A percentile compares a stretch with the other conserved stretches of the same genome.
phyloP scores from a whole-genome alignment of 441 rosid species.

The Viola pubescens region DNA sequence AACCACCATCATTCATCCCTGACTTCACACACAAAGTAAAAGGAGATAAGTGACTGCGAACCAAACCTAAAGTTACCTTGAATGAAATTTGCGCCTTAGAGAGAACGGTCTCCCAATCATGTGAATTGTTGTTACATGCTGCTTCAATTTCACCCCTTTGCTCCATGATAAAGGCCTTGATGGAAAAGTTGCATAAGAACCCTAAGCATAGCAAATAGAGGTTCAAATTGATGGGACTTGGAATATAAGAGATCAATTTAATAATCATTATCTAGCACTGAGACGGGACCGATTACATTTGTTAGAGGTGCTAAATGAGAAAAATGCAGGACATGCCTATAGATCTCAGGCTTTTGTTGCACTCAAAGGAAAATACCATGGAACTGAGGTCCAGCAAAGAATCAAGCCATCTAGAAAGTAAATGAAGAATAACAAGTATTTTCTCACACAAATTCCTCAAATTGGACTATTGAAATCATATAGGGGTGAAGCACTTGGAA shows the following conservation, averaged over 20 bases:
- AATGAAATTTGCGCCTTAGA: conserved; percentile 33
- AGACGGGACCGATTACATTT: no score
- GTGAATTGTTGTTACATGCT: conserved; percentile 32
- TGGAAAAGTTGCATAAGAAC: conserved; percentile 51
- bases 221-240: background rate
- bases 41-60: background rate
- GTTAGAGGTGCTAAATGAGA: no score
- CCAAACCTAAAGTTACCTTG: conserved; percentile 38
- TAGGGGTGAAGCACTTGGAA: no score
- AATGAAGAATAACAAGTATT: no score
- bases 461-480: no score
- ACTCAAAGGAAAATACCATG: no score
- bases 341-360: no score
- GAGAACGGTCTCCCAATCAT: conserved; percentile 42
- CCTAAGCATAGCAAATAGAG: conserved; percentile 32
- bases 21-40: background rate
- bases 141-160: conserved; percentile 42
- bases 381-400: no score
- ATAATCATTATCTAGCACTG: no score
- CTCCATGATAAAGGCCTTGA: conserved; percentile 47
- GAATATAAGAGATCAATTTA: background rate
- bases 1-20: background rate
- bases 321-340: no score
- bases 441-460: no score
- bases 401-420: no score